Evolutionary conservation across 164 flowering plant species (phyloP).

Genomic region (Cinnamomum chago): DNA sequence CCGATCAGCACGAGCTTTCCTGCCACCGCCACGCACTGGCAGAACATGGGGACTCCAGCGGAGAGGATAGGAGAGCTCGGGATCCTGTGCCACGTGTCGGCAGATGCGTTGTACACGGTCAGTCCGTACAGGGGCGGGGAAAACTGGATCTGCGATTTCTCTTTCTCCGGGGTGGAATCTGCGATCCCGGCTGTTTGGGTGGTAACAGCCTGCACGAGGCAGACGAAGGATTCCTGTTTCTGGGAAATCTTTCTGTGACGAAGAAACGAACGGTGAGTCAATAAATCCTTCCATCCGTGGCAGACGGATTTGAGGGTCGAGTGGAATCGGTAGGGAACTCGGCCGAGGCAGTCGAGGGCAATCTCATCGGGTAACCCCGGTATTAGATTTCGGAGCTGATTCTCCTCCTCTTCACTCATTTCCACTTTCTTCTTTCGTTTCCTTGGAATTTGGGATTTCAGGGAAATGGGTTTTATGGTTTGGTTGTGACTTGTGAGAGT

Average conservation of each 20-base stretch:
- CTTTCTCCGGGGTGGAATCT: neutral
- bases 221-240: constrained; percentile 22
- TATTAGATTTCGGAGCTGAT: constrained; percentile 8
- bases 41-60: constrained; percentile 25
- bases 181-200: neutral
- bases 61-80: neutral
- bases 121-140: constrained; percentile 20
- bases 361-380: constrained; percentile 33
- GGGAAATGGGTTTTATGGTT: neutral
- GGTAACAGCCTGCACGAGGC: constrained; percentile 33
- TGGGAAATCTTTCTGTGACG: constrained; percentile 10
- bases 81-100: constrained; percentile 17
- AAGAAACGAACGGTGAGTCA: constrained; percentile 12
- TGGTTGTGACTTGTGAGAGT: neutral
- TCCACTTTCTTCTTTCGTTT: neutral
- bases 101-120: constrained; percentile 16
- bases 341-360: constrained; percentile 28
- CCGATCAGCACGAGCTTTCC: constrained; percentile 29
- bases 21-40: constrained; percentile 27
- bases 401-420: neutral
- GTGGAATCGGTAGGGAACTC: constrained; percentile 24
- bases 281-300: constrained; percentile 22
- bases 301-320: constrained; percentile 23
- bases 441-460: neutral
- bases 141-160: neutral